Percentiles rank a stretch among this genome's conserved stretches.
These are phyloP conservation scores for Cryphonectria parasitica DNA, from an alignment of 2,329 filamentous ascomycete genomes.

Conservation along the genomic window DNA sequence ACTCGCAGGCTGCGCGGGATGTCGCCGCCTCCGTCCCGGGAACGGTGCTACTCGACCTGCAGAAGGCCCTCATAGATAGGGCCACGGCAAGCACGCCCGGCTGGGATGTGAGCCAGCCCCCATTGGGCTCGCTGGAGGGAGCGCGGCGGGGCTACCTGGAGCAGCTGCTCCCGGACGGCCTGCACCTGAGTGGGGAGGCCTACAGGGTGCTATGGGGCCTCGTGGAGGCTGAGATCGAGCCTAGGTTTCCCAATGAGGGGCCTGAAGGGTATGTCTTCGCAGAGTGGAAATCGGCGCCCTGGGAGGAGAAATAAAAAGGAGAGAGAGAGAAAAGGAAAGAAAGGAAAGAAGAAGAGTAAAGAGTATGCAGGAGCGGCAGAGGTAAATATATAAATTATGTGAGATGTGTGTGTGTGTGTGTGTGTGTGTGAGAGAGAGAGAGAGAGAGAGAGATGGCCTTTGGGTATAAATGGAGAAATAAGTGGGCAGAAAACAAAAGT, in stretches of 20 bases:
- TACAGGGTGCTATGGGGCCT: slow-evolving; percentile 58
- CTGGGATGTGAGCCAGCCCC: slow-evolving; percentile 54
- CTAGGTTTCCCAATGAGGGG: slow-evolving; percentile 44
- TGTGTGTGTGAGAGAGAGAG: no score
- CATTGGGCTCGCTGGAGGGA: slow-evolving; percentile 54
- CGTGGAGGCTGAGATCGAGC: slow-evolving; percentile 52
- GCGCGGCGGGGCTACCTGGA: slow-evolving; percentile 56
- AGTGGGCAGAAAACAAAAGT: not conserved
- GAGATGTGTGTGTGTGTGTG: no score
- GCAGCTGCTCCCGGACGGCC: slow-evolving; percentile 58
- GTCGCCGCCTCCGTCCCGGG: slow-evolving; percentile 71
- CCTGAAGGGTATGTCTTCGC: slow-evolving; percentile 48
- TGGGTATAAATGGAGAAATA: not conserved
- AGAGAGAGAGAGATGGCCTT: no score
- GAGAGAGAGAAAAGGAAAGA: not conserved
- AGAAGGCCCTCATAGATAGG: slow-evolving; percentile 75
- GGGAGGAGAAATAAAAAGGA: slow-evolving; percentile 32
- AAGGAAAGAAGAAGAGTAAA: slow-evolving; percentile 15
- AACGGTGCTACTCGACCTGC: slow-evolving; percentile 77
- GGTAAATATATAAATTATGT: not conserved
- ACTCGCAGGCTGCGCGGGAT: slow-evolving; percentile 64
- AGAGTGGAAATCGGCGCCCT: slow-evolving; percentile 47
- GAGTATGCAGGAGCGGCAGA: not conserved
- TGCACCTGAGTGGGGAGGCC: slow-evolving; percentile 59
- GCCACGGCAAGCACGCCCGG: slow-evolving; percentile 61